Evolutionary conservation across 208 protist genomes (phyloP).

Genomic region (Crithidia expoeki): DNA sequence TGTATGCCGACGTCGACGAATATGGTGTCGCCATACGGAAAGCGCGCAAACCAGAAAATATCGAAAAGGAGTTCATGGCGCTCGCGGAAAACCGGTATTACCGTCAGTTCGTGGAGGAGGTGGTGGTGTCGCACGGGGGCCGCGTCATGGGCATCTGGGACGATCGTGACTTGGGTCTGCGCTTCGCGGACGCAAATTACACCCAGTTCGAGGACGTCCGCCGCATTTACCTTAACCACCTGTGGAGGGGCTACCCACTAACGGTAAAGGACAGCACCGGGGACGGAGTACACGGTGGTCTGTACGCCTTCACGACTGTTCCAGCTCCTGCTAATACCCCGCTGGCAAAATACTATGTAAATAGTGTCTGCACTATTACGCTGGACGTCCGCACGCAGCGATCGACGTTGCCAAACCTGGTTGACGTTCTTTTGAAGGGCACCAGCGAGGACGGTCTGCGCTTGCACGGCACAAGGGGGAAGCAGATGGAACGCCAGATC

Average conservation of each 20-base stretch:
- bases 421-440: constrained; percentile 19
- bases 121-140: constrained; percentile 9
- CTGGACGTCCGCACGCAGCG: constrained; percentile 50
- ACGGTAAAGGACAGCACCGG: constrained; percentile 14
- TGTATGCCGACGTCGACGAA: constrained; percentile 64
- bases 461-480: neutral
- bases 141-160: constrained; percentile 71
- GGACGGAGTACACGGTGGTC: constrained; percentile 13
- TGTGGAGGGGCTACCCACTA: constrained; percentile 20
- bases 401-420: constrained; percentile 29
- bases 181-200: constrained; percentile 53
- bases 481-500: constrained; percentile 5
- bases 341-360: constrained; percentile 34
- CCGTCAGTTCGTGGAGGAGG: constrained; percentile 28
- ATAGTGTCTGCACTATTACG: constrained; percentile 47
- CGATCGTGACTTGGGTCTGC: constrained; percentile 79
- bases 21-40: constrained; percentile 21
- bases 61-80: constrained; percentile 28
- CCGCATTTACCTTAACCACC: constrained; percentile 51
- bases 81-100: constrained; percentile 40
- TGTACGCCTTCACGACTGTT: constrained; percentile 44
- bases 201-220: constrained; percentile 41
- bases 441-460: constrained; percentile 21
- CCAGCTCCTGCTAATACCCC: constrained; percentile 25
- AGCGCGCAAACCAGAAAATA: constrained; percentile 4